phyloP scores from a whole-genome alignment of 2,329 filamentous ascomycete genomes.

The Trichoderma guizhouense region DNA sequence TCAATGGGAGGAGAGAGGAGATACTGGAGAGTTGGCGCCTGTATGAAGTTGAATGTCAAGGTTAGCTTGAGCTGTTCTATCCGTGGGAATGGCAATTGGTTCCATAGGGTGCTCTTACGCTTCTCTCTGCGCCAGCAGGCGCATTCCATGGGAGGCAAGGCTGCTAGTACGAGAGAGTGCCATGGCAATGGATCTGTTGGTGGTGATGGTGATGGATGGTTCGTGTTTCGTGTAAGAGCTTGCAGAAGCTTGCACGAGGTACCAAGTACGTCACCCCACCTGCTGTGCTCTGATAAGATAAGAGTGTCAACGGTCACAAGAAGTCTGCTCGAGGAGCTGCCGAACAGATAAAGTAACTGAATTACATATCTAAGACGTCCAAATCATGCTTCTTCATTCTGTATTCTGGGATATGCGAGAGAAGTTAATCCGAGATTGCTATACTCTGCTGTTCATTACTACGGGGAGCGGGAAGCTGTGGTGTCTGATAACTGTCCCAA shows the following conservation, averaged over 20 bases:
- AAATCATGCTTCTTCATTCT: not conserved
- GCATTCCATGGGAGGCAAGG: conserved; percentile 23
- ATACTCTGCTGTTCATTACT: not conserved
- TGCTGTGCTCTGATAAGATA: not conserved
- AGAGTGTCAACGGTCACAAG: not conserved
- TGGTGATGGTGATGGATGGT: not conserved
- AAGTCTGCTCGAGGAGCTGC: not conserved
- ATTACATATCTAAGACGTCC: not conserved
- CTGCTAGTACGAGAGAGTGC: not conserved
- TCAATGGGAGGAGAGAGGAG: not conserved
- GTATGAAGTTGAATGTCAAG: not conserved
- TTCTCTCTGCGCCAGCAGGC: conserved; percentile 26
- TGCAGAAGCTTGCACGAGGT: conserved; percentile 12
- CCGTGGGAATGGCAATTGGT: not conserved
- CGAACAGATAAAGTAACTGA: not conserved
- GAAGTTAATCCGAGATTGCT: not conserved
- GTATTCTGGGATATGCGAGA: not conserved
- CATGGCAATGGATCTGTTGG: not conserved
- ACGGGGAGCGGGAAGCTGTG: not conserved
- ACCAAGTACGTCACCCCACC: too few relatives aligned
- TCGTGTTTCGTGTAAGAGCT: not conserved
- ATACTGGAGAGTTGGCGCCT: not conserved
- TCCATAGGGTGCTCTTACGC: conserved; percentile 18
- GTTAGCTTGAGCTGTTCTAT: not conserved
- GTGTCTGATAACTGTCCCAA: not conserved